These are phyloP conservation scores for Ammopiptanthus mongolicus DNA, from an alignment of 306 rosid genomes.

Conservation along the genomic window DNA sequence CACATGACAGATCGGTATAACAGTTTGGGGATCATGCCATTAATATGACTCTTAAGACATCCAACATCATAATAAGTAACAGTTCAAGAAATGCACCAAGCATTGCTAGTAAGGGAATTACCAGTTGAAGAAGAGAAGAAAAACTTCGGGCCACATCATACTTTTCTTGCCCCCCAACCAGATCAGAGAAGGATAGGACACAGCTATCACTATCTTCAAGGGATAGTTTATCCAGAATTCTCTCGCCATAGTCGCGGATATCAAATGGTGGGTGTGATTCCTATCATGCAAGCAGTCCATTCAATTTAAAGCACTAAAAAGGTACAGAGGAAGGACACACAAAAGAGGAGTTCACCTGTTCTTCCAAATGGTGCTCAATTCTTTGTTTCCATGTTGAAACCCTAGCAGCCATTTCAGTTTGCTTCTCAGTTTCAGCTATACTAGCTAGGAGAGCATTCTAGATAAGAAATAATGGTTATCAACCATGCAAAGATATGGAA, in stretches of 20 bases:
- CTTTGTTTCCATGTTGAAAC: slow-evolving; percentile 90
- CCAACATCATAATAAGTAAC: slow-evolving; percentile 11
- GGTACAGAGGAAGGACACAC: not conserved
- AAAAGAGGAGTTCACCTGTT: slow-evolving; percentile 58
- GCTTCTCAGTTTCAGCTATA: slow-evolving; percentile 86
- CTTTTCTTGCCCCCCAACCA: slow-evolving; percentile 67
- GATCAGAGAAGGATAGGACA: slow-evolving; percentile 54
- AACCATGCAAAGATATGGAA: not conserved
- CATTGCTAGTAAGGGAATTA: slow-evolving; percentile 27
- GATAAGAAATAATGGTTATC: slow-evolving; percentile 10
- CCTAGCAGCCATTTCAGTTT: slow-evolving; percentile 78
- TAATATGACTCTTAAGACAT: not conserved
- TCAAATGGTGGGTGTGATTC: slow-evolving; percentile 79
- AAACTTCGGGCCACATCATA: slow-evolving; percentile 82
- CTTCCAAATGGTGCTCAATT: slow-evolving; percentile 80
- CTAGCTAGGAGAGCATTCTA: slow-evolving; percentile 86
- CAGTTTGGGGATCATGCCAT: not conserved
- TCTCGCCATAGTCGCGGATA: slow-evolving; percentile 70
- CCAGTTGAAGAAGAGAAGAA: slow-evolving; percentile 91
- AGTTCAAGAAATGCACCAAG: not conserved
- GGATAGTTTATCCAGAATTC: slow-evolving; percentile 61
- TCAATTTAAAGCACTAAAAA: slow-evolving; percentile 21
- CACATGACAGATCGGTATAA: not conserved
- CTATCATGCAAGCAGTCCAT: slow-evolving; percentile 32
- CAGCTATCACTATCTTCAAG: slow-evolving; percentile 38